phyloP scores from a whole-genome alignment of 2,329 filamentous ascomycete species.

The Penicillium polonicum region DNA sequence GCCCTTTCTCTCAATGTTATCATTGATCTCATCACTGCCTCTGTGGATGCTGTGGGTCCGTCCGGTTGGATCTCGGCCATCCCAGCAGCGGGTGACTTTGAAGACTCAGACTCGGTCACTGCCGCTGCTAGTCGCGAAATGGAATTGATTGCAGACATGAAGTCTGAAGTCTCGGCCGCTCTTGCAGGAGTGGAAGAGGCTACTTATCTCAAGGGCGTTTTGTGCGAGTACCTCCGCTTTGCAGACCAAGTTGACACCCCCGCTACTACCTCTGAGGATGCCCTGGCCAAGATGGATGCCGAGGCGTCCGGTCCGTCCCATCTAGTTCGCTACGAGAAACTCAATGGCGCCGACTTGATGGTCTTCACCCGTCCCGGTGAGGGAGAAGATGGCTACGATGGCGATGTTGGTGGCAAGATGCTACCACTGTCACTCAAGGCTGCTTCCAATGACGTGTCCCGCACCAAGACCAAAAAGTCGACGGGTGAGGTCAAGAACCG shows the following conservation, averaged over 20 bases:
- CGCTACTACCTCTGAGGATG: slow-evolving; percentile 14
- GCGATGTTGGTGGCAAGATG: slow-evolving; percentile 44
- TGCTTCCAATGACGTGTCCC: slow-evolving; percentile 44
- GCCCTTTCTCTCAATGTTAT: slow-evolving; percentile 41
- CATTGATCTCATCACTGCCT: slow-evolving; percentile 43
- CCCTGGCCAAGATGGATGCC: slow-evolving; percentile 12
- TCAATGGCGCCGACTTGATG: slow-evolving; percentile 42
- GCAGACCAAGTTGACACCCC: slow-evolving; percentile 30
- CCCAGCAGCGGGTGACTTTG: slow-evolving; percentile 32
- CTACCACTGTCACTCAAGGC: slow-evolving; percentile 73
- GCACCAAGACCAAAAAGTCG: slow-evolving; percentile 56
- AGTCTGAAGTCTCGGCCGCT: slow-evolving; percentile 49
- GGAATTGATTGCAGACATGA: slow-evolving; percentile 49
- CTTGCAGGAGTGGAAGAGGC: slow-evolving; percentile 50
- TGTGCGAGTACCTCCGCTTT: slow-evolving; percentile 48
- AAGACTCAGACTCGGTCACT: slow-evolving; percentile 18
- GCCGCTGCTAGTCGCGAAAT: slow-evolving; percentile 38
- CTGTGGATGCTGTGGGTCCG: slow-evolving; percentile 49
- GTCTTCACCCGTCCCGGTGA: slow-evolving; percentile 29
- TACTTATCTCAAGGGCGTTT: slow-evolving; percentile 47
- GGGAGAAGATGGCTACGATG: slow-evolving; percentile 31
- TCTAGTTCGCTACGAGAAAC: slow-evolving; percentile 37
- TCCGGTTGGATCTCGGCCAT: slow-evolving; percentile 47
- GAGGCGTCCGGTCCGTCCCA: slow-evolving; percentile 16
- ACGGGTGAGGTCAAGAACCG: slow-evolving; percentile 69